Evolutionary conservation across 1,284 basidiomycete species (phyloP), one percentile per base, ranked within the genome.

Genomic region (Caloboletus firmus): DNA sequence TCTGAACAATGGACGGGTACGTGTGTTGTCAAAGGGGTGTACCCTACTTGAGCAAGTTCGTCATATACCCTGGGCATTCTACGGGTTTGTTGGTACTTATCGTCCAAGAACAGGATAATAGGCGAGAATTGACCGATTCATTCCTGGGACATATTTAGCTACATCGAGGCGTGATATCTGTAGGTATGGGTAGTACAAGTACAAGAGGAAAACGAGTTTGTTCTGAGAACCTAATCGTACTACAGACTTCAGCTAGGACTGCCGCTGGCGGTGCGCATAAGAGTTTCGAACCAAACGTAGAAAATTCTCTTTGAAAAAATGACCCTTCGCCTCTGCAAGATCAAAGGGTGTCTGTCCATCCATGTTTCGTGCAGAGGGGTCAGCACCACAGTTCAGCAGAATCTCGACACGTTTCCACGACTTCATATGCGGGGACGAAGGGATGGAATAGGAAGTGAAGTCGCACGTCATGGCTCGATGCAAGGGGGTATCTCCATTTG

Each of bases 291-390:
- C 18, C 24, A 54, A 48, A 6, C 52, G 53, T 2, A 11, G 26
- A 11, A 54, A 54, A 34, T 54, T 54, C n/a, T 32, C 22, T 0
- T 37, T 15, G 30, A 35, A 32, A 18, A 32, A 55, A 4, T 32
- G 52, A 4, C 52, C 52, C 9, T 18, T 11, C 4, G 8, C 42
- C 10, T 55, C 15, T 40, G 55, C 55, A 15, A 58, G 9, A 18
- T 46, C 43, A 36, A 36, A 11, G 9, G 48, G 28, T 9, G 45
- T 56, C 26, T 45, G 17, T 11, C 47, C 37, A 6, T 45, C 43
- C 28, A 12, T 2, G 5, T 47, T 58, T 13, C n/a, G 30, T 18
- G 45, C 36, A 2, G 3, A 48, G 4, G 50, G 56, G 4, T 58
- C 43, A 12, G 55, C 18, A 18, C 42, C 42, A 22, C 1, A 1